Evolutionary conservation across 768 basidiomycete species (phyloP).

Genomic region (Phylloporus sp.): DNA sequence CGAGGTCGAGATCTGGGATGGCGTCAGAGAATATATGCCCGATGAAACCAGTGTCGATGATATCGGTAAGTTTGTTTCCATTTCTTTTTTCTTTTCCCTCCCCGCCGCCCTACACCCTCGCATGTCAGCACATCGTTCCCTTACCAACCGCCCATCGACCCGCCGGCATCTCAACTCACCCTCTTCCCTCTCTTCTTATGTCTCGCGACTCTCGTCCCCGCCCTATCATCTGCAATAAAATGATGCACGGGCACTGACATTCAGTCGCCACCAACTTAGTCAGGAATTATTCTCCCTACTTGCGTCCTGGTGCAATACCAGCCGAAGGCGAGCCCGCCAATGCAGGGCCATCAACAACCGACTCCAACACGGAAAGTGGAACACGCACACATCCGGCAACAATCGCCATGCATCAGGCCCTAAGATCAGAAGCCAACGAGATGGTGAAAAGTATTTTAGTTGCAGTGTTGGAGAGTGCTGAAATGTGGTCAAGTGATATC

Average conservation of each 20-base stretch:
- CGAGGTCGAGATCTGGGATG: conserved; percentile 65
- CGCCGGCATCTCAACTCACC: conserved; percentile 21
- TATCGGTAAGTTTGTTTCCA: conserved; percentile 63
- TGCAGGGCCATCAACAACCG: neutral
- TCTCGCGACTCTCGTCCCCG: conserved; percentile 31
- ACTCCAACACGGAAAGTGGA: conserved; percentile 41
- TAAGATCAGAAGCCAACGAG: conserved; percentile 60
- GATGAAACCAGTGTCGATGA: conserved; percentile 67
- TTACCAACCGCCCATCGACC: conserved; percentile 26
- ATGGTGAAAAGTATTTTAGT: conserved; percentile 62
- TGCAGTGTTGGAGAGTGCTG: conserved; percentile 22
- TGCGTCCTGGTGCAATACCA: conserved; percentile 35
- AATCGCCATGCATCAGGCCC: conserved; percentile 57
- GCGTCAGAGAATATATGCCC: conserved; percentile 69
- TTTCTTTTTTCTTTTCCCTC: conserved; percentile 18
- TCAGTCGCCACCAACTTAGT: conserved; percentile 86
- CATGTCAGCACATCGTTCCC: conserved; percentile 14
- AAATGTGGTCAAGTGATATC: conserved; percentile 63
- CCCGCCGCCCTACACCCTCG: conserved; percentile 20
- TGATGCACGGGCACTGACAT: conserved; percentile 55
- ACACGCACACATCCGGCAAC: conserved; percentile 61
- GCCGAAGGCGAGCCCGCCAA: conserved; percentile 4
- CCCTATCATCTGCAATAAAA: conserved; percentile 19
- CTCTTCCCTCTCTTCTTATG: conserved; percentile 23
- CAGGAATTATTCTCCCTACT: conserved; percentile 86